phyloP scores from a whole-genome alignment of 768 basidiomycete species.

The Pisolithus sp. region DNA sequence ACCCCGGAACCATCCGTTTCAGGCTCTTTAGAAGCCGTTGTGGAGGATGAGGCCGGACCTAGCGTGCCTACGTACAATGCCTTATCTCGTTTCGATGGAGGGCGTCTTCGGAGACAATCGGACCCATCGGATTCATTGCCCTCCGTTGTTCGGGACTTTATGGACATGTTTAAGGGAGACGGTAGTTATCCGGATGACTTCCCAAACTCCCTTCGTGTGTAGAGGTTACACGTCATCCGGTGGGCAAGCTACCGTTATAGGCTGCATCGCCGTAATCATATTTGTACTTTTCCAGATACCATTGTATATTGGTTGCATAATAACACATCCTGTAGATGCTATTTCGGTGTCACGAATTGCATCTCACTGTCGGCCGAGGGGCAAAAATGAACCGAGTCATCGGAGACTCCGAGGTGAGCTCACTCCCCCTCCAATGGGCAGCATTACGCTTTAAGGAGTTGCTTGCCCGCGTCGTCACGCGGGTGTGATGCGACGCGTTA shows the following conservation, averaged over 20 bases:
- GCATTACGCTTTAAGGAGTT: too few species aligned
- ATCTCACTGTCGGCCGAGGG: too few species aligned
- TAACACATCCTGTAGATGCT: background rate
- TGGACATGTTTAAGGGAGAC: slow-evolving; percentile 28
- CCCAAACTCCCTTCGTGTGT: slow-evolving; percentile 23
- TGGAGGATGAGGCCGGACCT: slow-evolving; percentile 7
- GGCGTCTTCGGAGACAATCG: background rate
- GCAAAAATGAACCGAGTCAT: too few species aligned
- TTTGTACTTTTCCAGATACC: background rate
- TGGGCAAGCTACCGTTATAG: background rate
- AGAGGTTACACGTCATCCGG: slow-evolving; percentile 1
- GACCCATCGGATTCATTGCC: slow-evolving; percentile 20
- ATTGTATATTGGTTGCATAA: background rate
- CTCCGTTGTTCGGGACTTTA: slow-evolving; percentile 24
- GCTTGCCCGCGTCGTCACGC: background rate
- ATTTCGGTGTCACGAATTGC: too few species aligned
- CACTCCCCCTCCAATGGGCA: too few species aligned
- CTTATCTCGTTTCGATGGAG: background rate
- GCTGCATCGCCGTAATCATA: background rate
- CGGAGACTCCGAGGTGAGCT: too few species aligned
- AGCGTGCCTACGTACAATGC: background rate
- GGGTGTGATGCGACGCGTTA: background rate
- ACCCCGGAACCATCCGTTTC: background rate
- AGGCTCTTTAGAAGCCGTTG: slow-evolving; percentile 1
- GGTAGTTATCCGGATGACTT: slow-evolving; percentile 31